A percentile compares a stretch with the other conserved stretches of the same genome.
Evolutionary conservation across 2,329 filamentous ascomycete species (phyloP).

Genomic region (Stemphylium lycopersici): DNA sequence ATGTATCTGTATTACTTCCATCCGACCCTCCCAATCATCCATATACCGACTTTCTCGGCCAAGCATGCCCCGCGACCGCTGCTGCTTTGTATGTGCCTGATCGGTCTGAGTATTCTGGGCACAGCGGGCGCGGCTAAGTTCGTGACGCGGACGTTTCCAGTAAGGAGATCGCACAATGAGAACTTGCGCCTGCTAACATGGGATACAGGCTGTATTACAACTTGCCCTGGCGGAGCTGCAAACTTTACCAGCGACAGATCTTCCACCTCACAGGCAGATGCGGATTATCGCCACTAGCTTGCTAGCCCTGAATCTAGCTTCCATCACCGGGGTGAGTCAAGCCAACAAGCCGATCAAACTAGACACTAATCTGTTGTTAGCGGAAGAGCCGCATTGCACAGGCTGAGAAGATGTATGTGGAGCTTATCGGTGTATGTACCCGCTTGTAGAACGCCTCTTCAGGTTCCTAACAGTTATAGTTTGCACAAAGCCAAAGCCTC

Average conservation of each 20-base stretch:
- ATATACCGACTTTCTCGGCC: conserved; percentile 60
- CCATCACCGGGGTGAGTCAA: conserved; percentile 54
- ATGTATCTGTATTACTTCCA: conserved; percentile 62
- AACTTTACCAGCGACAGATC: conserved; percentile 49
- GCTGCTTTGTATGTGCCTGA: conserved; percentile 60
- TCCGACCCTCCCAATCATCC: conserved; percentile 59
- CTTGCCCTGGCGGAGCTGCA: conserved; percentile 53
- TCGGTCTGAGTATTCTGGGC: conserved; percentile 59
- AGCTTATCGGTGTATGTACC: conserved; percentile 52
- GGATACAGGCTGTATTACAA: conserved; percentile 42
- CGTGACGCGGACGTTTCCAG: conserved; percentile 55
- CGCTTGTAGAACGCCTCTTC: not conserved
- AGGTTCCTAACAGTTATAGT: conserved; percentile 33
- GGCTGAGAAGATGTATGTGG: conserved; percentile 59
- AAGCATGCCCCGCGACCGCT: conserved; percentile 55
- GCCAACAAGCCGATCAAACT: no score
- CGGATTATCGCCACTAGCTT: conserved; percentile 56
- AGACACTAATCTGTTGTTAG: conserved; percentile 24
- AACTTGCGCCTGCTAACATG: not conserved
- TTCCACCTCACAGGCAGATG: conserved; percentile 52
- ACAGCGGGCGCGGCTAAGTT: conserved; percentile 60
- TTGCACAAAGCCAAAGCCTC: conserved; percentile 58
- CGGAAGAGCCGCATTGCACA: conserved; percentile 53
- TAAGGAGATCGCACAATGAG: conserved; percentile 12
- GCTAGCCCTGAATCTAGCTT: conserved; percentile 57